Evolutionary conservation across 345 rosid species (phyloP), one percentile per base, ranked within the genome.

Genomic region (Alliaria petiolata): DNA sequence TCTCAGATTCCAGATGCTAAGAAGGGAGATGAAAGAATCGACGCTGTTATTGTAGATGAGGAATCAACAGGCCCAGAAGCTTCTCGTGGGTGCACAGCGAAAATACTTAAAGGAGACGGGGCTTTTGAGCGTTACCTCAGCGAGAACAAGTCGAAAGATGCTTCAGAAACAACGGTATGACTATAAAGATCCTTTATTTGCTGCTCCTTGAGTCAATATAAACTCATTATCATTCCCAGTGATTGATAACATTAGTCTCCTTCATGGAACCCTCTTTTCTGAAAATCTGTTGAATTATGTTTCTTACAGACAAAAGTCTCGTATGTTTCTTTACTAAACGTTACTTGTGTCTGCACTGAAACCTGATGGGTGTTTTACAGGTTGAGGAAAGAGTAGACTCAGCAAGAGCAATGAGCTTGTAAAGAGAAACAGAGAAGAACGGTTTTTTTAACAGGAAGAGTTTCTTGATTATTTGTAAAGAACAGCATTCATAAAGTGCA

Each of bases 1-100:
- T 65, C 76, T 84, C 87, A 93, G 97, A 85, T 93, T 78, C 98
- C 98, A 19, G 97, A 93, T 64, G 71, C 68, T 36, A 84, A 80
- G 74, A 81, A 78, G 11, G 97, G 95, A 71, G 78, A 59, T 4
- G 84, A 86, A 39, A 82, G 85, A 75, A 81, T 91, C 45, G 97
- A 91, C 67, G 95, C 91, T 0, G 98, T 93, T 70, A 83, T 84
- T 52, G 85, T 93, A 65, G 96, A 91, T 33, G 93, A 84, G 72
- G 90, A 87, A 73, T 86, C 96, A 43, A 86, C 86, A 35, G 89
- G 93, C 51, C 74, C 87, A 11, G 69, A 73, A 52, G 75, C 78
- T 71, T 63, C 84, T 62, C 81, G 76, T 52, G 89, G 98, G 52
- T 81, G 84, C 46, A 91, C 91, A 62, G 97, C 93, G 38, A 89